Base-by-base conservation (phyloP, 2,329 filamentous ascomycete genomes). In the Colletotrichum kahawae region DNA sequence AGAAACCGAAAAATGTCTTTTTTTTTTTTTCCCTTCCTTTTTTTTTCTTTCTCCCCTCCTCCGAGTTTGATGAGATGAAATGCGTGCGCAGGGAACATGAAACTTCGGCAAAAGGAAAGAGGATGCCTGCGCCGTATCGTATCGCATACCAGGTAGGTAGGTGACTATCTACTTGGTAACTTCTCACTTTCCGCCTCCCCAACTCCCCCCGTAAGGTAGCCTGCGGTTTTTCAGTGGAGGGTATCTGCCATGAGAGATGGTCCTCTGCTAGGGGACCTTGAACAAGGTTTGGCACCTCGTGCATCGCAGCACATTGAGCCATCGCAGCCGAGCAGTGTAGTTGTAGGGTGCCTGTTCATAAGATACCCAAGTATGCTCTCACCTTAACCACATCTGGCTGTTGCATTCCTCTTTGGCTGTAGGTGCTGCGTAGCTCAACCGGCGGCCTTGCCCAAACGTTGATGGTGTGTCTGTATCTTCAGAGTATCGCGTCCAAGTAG, bases 81-180 rank as follows among this genome's bases (percentile, higher is more conserved):
- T 75, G 70, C 63, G 57, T 36, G 33, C 33, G 65, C 73, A 75
- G 64, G 73, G 73, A 64, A 68, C 43, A 38, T 75, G 69, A 73
- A 75, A 75, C 73, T 73, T 73, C 63, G 69, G 69, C n/a, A 67
- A 63, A 67, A 24, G 24, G 31, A n/a, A 33, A 36, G 43, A 51
- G 62, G 36, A 68, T 64, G 38, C 31, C 62, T 75, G 29, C 34
- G 43, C 21, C 63, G 69, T 36, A 34, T 9, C 27, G 33, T 31
- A 34, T 70, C 21, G 43, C n/a, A 51, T 51, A 51, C 43, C 43
- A 51, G 43, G 43, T 51, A 21, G n/a, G 43, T 21, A 21, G 10
- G 43, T 21, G 10, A 51, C 43, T 51, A 21, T 24, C 12, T 51
- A 51, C n/a, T 51, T 21, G 43, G n/a, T 51, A 51, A 51, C 43